Evolutionary conservation across 805 yeast species (phyloP).

Genomic region (Debaryomyces tyrocola): DNA sequence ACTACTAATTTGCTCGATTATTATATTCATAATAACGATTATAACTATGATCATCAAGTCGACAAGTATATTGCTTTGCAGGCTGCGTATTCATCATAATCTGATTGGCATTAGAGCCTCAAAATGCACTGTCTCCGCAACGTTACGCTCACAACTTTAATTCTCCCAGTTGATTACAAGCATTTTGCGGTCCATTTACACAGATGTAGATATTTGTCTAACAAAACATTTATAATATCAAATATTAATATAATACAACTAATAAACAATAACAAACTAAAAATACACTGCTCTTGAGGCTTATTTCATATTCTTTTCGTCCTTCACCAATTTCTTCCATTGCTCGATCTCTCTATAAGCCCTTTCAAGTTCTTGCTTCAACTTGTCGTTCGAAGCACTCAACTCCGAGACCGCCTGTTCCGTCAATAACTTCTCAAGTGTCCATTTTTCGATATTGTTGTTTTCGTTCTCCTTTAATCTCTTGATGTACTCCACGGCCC

Average conservation of each 20-base stretch:
- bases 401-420: constrained; percentile 91
- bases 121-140: too few relatives aligned
- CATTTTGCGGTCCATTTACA: too few relatives aligned
- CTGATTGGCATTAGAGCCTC: too few relatives aligned
- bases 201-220: background rate
- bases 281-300: background rate
- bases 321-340: constrained; percentile 54
- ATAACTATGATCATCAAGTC: constrained; percentile 28
- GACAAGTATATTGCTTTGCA: constrained; percentile 17
- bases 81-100: constrained; percentile 7
- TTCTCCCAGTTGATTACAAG: too few relatives aligned
- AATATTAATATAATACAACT: background rate
- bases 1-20: constrained; percentile 16
- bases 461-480: constrained; percentile 87
- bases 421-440: constrained; percentile 85
- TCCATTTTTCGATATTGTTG: constrained; percentile 90
- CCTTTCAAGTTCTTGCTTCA: constrained; percentile 83
- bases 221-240: background rate
- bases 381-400: constrained; percentile 79
- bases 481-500: constrained; percentile 89
- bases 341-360: constrained; percentile 91
- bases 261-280: background rate
- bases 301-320: constrained; percentile 24
- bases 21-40: constrained; percentile 20
- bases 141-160: too few relatives aligned